Evolutionary conservation across 1,284 basidiomycete genomes (phyloP).

Genomic region (Ceratobasidium papillatum): DNA sequence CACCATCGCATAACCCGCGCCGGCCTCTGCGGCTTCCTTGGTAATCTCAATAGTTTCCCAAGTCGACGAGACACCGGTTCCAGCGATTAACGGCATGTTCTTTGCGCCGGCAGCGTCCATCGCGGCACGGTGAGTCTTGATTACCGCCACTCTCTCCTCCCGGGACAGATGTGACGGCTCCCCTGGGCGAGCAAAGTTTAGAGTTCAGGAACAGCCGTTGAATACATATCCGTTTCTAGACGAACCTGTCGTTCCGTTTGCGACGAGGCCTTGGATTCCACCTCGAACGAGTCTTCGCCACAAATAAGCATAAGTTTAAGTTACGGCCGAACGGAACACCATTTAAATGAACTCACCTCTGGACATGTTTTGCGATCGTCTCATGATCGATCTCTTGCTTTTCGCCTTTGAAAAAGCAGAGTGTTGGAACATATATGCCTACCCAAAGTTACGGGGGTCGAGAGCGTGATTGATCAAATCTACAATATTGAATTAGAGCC

Average conservation of each 20-base stretch:
- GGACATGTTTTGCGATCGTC: constrained; percentile 42
- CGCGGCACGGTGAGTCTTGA: constrained; percentile 43
- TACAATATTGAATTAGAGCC: neutral
- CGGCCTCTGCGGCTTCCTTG: constrained; percentile 44
- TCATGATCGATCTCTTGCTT: constrained; percentile 45
- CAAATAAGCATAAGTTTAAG: constrained; percentile 4
- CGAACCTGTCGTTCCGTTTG: constrained; percentile 46
- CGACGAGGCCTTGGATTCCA: constrained; percentile 45
- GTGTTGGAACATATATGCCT: constrained; percentile 46
- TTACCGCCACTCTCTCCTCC: constrained; percentile 43
- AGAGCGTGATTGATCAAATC: neutral
- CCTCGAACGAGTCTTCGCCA: constrained; percentile 41
- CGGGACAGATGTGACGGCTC: constrained; percentile 43
- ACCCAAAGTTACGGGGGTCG: neutral
- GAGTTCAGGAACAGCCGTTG: neutral
- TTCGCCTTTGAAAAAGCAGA: constrained; percentile 45
- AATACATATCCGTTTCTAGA: constrained; percentile 13
- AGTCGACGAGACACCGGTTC: constrained; percentile 44
- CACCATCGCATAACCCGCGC: constrained; percentile 45
- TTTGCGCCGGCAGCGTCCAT: constrained; percentile 43
- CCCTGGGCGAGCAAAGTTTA: constrained; percentile 10
- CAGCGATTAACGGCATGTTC: constrained; percentile 43
- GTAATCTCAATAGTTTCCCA: constrained; percentile 46
- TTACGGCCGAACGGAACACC: neutral
- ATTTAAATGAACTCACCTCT: constrained; percentile 28